Conservation (phyloP, 2,329 filamentous ascomycete genomes). For the Daldinia sp. region DNA sequence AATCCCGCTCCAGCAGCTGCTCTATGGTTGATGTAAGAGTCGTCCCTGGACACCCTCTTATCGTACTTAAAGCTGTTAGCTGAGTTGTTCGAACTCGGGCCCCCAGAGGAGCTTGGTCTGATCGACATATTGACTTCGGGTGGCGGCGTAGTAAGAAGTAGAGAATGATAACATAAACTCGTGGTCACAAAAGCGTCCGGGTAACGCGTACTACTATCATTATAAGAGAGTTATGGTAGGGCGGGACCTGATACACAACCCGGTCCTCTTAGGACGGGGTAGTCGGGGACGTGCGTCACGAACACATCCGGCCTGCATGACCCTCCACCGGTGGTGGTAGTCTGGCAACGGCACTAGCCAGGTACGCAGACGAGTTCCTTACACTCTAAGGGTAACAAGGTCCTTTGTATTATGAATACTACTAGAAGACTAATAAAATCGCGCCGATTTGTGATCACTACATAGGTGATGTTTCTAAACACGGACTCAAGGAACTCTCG, state of each 20-base stretch:
- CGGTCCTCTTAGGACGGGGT: conserved; percentile 41
- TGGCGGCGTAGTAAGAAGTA: conserved; percentile 37
- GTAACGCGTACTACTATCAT: conserved; percentile 35
- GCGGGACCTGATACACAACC: conserved; percentile 45
- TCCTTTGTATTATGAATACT: conserved; percentile 24
- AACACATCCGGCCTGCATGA: conserved; percentile 42
- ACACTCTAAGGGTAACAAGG: conserved; percentile 8
- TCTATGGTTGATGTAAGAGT: conserved; percentile 49
- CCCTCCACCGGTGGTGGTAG: conserved; percentile 35
- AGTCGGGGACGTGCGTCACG: conserved; percentile 44
- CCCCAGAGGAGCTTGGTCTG: conserved; percentile 55
- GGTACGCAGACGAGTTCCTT: conserved; percentile 17
- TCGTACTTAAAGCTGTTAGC: conserved; percentile 46
- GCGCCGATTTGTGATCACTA: conserved; percentile 16
- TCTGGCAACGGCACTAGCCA: conserved; percentile 36
- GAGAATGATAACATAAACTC: conserved; percentile 40
- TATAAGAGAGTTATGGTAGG: conserved; percentile 43
- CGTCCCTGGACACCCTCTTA: conserved; percentile 57
- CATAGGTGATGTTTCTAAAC: conserved; percentile 27
- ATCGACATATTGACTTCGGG: conserved; percentile 45
- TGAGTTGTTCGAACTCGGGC: conserved; percentile 45
- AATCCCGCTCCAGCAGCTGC: conserved; percentile 48
- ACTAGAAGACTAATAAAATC: conserved; percentile 15
- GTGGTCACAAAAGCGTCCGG: conserved; percentile 31
- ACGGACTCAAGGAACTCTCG: conserved; percentile 19